Percentiles rank a stretch among this genome's conserved stretches.
phyloP scores from a whole-genome alignment of 768 basidiomycete species.

The Collybiopsis luxurians region DNA sequence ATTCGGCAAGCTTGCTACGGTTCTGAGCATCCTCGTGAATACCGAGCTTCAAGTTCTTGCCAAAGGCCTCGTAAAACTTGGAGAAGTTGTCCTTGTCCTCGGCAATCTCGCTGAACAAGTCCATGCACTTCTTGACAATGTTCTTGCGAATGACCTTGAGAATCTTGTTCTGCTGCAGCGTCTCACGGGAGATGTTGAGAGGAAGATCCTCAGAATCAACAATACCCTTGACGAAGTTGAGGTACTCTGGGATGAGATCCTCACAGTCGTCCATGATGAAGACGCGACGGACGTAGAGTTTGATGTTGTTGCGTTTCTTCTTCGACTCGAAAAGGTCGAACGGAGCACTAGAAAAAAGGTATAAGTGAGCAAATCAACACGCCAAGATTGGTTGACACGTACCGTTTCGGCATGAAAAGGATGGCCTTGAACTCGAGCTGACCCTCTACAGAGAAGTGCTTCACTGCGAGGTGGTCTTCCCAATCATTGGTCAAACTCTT shows the following conservation, averaged over 20 bases:
- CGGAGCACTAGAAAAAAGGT: constrained; percentile 63
- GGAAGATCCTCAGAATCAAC: constrained; percentile 99
- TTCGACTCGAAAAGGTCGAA: constrained; percentile 99
- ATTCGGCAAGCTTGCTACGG: constrained; percentile 98
- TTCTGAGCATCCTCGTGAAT: constrained; percentile 99
- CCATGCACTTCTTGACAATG: constrained; percentile 97
- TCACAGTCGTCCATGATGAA: constrained; percentile 99
- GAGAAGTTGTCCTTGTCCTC: constrained; percentile 99
- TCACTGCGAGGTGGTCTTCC: constrained; percentile 99
- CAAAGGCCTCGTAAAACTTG: constrained; percentile 98
- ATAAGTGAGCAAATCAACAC: background rate
- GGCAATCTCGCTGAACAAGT: constrained; percentile 91
- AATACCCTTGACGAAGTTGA: constrained; percentile 99
- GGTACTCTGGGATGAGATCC: constrained; percentile 98
- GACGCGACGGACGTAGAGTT: constrained; percentile 99
- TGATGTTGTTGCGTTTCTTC: constrained; percentile 99
- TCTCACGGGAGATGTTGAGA: constrained; percentile 99
- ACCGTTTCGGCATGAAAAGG: constrained; percentile 96
- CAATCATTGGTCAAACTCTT: constrained; percentile 99
- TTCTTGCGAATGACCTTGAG: constrained; percentile 99
- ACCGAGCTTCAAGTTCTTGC: constrained; percentile 99
- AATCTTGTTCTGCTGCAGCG: constrained; percentile 99
- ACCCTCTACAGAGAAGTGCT: constrained; percentile 99
- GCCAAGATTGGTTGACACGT: constrained; percentile 19
- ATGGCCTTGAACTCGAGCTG: constrained; percentile 99